A percentile compares a stretch with the other conserved stretches of the same genome.
phyloP scores from a whole-genome alignment of 106 monocot genomes.

The Dioscorea alata region DNA sequence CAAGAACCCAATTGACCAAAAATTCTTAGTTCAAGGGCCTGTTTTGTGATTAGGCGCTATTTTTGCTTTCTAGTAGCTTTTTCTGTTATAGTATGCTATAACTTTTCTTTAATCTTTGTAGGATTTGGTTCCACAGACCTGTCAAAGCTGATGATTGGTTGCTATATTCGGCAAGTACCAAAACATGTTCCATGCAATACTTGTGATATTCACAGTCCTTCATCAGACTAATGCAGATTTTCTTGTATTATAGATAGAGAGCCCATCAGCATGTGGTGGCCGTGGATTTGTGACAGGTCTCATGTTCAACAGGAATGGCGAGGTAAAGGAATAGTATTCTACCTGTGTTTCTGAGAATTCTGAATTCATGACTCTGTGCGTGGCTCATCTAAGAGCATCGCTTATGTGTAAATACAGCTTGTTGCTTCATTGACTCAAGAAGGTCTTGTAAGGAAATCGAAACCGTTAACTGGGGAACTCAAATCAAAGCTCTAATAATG shows the following conservation, averaged over 20 bases:
- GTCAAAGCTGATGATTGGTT: slow-evolving; percentile 91
- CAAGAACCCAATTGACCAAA: too few species aligned
- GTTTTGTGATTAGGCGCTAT: too few species aligned
- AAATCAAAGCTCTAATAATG: slow-evolving; percentile 54
- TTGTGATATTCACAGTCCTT: background rate
- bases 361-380: too few species aligned
- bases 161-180: slow-evolving; percentile 50
- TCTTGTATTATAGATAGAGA: slow-evolving; percentile 58
- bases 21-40: too few species aligned
- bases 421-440: slow-evolving; percentile 78
- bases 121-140: slow-evolving; percentile 87
- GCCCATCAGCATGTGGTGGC: slow-evolving; percentile 51
- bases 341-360: too few species aligned
- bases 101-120: background rate
- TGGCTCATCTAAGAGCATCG: too few species aligned
- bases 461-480: slow-evolving; percentile 15
- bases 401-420: slow-evolving; percentile 29
- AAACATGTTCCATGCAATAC: background rate
- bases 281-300: slow-evolving; percentile 69
- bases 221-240: background rate
- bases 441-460: slow-evolving; percentile 42
- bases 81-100: too few species aligned
- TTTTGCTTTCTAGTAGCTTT: too few species aligned
- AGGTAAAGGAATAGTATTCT: slow-evolving; percentile 37
- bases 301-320: slow-evolving; percentile 88